These are phyloP conservation scores for Hyparrhenia diplandra DNA, from an alignment of 176 grass and related monocot genomes.

Conservation along the genomic window DNA sequence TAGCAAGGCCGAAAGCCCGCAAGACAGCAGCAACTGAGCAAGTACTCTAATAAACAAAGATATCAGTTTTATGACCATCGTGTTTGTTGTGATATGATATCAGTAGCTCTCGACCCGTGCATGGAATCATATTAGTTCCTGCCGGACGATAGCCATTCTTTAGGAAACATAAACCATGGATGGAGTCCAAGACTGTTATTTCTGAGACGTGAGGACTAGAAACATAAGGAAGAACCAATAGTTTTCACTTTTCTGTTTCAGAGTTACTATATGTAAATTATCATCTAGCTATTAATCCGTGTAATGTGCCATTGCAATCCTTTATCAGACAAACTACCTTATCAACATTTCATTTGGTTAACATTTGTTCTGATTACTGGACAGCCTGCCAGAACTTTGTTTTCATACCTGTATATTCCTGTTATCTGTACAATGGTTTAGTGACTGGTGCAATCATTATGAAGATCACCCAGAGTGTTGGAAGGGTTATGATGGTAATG, in stretches of 20 bases:
- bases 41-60: conserved; percentile 4
- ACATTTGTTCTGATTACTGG: neutral
- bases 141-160: conserved; percentile 25
- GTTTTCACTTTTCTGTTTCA: neutral
- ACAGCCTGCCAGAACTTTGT: neutral
- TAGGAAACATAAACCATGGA: conserved; percentile 29
- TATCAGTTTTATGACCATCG: conserved; percentile 11
- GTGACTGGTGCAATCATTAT: conserved; percentile 8
- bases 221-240: conserved; percentile 14
- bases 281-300: conserved; percentile 1
- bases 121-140: conserved; percentile 31
- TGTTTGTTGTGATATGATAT: conserved; percentile 15
- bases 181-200: conserved; percentile 17
- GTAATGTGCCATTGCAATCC: too few relatives aligned
- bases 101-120: conserved; percentile 26
- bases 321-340: neutral
- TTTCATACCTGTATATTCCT: neutral
- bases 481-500: neutral
- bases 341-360: conserved; percentile 14
- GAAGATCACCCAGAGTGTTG: neutral
- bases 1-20: conserved; percentile 39
- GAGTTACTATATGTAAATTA: neutral
- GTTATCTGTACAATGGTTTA: neutral
- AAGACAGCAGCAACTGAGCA: conserved; percentile 29
- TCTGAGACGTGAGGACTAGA: conserved; percentile 21